Conservation (phyloP, 208 protist species). For the Vickermania spadyakhi region DNA sequence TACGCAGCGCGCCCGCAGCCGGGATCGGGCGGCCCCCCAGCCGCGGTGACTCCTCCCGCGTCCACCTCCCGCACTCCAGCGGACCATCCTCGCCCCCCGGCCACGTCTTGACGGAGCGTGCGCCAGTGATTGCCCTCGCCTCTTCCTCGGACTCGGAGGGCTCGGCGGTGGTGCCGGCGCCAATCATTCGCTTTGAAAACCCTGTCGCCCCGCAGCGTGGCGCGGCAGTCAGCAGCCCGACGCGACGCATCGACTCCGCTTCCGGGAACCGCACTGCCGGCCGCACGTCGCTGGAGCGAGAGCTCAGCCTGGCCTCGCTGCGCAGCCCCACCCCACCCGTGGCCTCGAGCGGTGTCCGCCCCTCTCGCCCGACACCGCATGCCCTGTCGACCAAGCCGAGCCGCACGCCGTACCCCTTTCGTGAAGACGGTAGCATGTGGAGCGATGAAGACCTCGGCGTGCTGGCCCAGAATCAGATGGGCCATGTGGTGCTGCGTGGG, state of each 20-base stretch:
- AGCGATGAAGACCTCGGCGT: neutral
- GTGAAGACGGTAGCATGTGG: neutral
- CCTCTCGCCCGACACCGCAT: neutral
- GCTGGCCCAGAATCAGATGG: neutral
- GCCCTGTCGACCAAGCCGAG: neutral
- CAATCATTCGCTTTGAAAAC: neutral
- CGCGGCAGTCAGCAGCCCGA: no score
- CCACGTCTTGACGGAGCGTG: neutral
- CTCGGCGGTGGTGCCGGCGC: neutral
- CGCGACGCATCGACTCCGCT: neutral
- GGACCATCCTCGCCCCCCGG: neutral
- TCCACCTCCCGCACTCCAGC: no score
- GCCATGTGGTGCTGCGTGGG: neutral
- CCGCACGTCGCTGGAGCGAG: neutral
- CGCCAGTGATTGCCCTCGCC: slow-evolving; percentile 1
- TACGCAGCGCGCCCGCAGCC: no score
- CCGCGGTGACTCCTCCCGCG: no score
- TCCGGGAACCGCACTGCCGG: neutral
- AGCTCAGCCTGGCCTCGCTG: neutral
- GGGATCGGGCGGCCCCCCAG: no score
- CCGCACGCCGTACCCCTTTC: neutral
- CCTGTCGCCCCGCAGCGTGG: neutral
- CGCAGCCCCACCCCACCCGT: neutral
- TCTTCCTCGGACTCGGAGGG: neutral
- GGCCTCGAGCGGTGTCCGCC: neutral